Evolutionary conservation across 345 rosid species (phyloP), one percentile per base, ranked within the genome.

Genomic region (Eucalyptus tenuipes): DNA sequence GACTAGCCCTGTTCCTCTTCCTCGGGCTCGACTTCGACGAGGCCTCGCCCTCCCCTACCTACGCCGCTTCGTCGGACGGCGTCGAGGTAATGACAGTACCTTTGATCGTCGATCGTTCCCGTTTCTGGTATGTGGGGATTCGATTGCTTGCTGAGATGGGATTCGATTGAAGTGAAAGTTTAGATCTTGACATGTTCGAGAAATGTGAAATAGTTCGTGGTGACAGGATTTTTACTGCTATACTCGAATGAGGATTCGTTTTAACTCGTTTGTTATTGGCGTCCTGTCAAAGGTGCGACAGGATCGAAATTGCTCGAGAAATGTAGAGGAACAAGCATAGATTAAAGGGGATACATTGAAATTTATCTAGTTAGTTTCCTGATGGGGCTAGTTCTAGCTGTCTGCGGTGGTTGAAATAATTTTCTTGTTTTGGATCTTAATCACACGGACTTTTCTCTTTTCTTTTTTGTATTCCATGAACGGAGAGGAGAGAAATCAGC

Each of bases 11-110:
- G 85, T 95, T 96, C 93, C 93, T 97, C 89, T 94, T 93, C 92
- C 95, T 97, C 61, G 91, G 91, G 57, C 92, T 95, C 90, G 95
- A 94, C 92, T 81, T 93, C 29, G 96, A 97, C 27, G 88, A 91
- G 49, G 91, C 86, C 7, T 93, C 94, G 87, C 89, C 91, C 53
- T 88, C 95, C 45, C 44, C 97, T 82, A 93, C 94, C 12, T 94
- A 96, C 64, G 94, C 97, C 25, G 90, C 96, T 53, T 87, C 98
- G 48, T 91, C 96, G 86, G 96, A 95, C 89, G 95, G 94, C 87
- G 94, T 92, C 71, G 99, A 98, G 99, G 99, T 97, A 31, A 42
- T 91, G 79, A 55, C n/a, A n/a, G n/a, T n/a, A n/a, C 14, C 7
- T 1, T 52, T 5, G 68, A 27, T 27, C 68, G 31, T 61, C n/a